Conservation (phyloP, 768 basidiomycete genomes). For the Amanita inopinata region DNA sequence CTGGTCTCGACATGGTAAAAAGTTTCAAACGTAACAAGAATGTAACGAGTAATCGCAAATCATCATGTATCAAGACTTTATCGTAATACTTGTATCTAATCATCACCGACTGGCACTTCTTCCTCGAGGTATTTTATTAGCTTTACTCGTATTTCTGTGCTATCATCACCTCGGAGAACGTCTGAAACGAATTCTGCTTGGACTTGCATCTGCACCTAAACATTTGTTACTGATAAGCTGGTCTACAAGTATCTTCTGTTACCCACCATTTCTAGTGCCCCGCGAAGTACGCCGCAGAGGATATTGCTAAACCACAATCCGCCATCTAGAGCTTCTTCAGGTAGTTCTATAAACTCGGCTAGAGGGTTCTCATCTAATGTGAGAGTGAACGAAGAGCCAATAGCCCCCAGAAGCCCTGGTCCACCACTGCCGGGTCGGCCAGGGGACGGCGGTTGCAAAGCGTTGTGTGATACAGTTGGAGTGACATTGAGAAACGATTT, state of each 20-base stretch:
- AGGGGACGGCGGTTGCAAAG: conserved; percentile 40
- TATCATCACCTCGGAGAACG: conserved; percentile 85
- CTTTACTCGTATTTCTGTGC: conserved; percentile 86
- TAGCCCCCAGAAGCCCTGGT: conserved; percentile 29
- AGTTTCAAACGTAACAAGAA: too few species aligned
- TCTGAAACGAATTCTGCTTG: conserved; percentile 86
- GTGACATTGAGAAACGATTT: conserved; percentile 94
- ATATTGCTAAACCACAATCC: conserved; percentile 97
- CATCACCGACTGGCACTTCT: conserved; percentile 89
- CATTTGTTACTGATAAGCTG: conserved; percentile 7
- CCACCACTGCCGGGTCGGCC: conserved; percentile 32
- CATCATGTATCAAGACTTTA: too few species aligned
- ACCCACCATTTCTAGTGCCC: conserved; percentile 91
- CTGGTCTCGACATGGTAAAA: conserved; percentile 69
- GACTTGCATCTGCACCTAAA: conserved; percentile 94
- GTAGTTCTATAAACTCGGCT: conserved; percentile 94
- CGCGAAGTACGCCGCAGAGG: conserved; percentile 86
- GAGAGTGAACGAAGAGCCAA: conserved; percentile 65
- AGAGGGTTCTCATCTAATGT: conserved; percentile 94
- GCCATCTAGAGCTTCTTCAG: conserved; percentile 85
- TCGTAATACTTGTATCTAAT: conserved; percentile 35
- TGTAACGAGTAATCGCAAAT: too few species aligned
- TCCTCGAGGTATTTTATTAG: conserved; percentile 91
- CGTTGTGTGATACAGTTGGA: conserved; percentile 68
- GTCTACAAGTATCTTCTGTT: neutral